Conservation (phyloP, 2,329 filamentous ascomycete species). For the Basipetospora chlamydospora region DNA sequence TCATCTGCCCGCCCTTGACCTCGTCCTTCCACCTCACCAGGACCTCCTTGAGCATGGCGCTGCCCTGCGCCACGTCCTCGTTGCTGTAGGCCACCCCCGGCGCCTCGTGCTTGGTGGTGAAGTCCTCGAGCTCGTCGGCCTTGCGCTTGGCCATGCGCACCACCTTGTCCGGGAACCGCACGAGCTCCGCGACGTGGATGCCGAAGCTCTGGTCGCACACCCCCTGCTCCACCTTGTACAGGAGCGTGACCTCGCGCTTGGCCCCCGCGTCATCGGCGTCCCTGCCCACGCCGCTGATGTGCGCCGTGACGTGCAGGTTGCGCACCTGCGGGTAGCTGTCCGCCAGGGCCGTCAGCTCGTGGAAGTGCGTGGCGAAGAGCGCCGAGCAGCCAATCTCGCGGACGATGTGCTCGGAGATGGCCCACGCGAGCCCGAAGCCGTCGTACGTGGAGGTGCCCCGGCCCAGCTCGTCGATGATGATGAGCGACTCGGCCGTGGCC, state of each 20-base stretch:
- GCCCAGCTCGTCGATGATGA: slow-evolving; percentile 96
- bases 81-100: slow-evolving; percentile 51
- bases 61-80: slow-evolving; percentile 81
- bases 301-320: slow-evolving; percentile 91
- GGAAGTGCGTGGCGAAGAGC: slow-evolving; percentile 96
- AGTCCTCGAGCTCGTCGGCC: slow-evolving; percentile 95
- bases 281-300: slow-evolving; percentile 50
- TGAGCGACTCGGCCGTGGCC: slow-evolving; percentile 84
- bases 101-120: slow-evolving; percentile 62
- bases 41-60: slow-evolving; percentile 68
- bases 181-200: slow-evolving; percentile 94
- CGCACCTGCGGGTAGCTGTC: slow-evolving; percentile 77
- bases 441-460: slow-evolving; percentile 97
- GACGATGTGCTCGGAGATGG: slow-evolving; percentile 94
- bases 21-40: slow-evolving; percentile 77
- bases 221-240: slow-evolving; percentile 93
- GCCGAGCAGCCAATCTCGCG: slow-evolving; percentile 89
- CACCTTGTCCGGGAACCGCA: slow-evolving; percentile 92
- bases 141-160: slow-evolving; percentile 99
- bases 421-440: slow-evolving; percentile 97
- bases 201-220: slow-evolving; percentile 97
- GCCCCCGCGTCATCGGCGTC: slow-evolving; percentile 19
- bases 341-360: slow-evolving; percentile 83
- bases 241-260: slow-evolving; percentile 71
- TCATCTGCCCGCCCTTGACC: slow-evolving; percentile 43